Evolutionary conservation across 1,284 basidiomycete genomes (phyloP).

Genomic region (Uromyces viciae-fabae): DNA sequence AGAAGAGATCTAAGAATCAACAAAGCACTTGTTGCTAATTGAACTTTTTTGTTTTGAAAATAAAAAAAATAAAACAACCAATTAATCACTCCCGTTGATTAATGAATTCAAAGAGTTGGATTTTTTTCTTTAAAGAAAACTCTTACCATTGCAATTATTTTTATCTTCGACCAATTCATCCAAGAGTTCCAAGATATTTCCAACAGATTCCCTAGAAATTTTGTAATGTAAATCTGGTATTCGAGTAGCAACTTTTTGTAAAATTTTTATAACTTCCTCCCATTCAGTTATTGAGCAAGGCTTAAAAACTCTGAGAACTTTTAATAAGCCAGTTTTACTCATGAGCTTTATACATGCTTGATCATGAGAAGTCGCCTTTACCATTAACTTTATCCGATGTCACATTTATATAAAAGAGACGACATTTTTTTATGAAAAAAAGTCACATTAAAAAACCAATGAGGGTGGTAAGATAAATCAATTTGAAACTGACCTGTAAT

Average conservation of each 20-base stretch:
- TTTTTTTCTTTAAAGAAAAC: background rate
- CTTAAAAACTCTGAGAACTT: constrained; percentile 21
- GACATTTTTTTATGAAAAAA: background rate
- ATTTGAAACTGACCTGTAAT: constrained; percentile 19
- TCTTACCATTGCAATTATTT: background rate
- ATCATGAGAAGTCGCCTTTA: constrained; percentile 31
- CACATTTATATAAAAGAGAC: background rate
- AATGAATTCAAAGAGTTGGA: background rate
- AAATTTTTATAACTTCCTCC: constrained; percentile 6
- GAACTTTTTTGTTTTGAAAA: too few relatives aligned
- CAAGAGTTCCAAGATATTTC: constrained; percentile 19
- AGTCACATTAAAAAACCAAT: background rate
- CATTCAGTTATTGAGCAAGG: constrained; percentile 14
- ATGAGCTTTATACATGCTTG: constrained; percentile 34
- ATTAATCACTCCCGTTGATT: background rate
- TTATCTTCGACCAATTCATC: background rate
- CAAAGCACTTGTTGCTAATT: background rate
- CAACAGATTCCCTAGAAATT: constrained; percentile 15
- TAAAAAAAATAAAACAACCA: background rate
- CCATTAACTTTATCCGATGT: constrained; percentile 8
- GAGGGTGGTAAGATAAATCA: background rate
- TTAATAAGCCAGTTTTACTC: constrained; percentile 31
- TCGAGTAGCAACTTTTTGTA: constrained; percentile 26
- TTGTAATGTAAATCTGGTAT: constrained; percentile 9
- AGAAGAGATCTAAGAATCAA: constrained; percentile 1